Evolutionary conservation across 2,329 filamentous ascomycete species (phyloP).

Genomic region (Tolypocladium pustulatum): DNA sequence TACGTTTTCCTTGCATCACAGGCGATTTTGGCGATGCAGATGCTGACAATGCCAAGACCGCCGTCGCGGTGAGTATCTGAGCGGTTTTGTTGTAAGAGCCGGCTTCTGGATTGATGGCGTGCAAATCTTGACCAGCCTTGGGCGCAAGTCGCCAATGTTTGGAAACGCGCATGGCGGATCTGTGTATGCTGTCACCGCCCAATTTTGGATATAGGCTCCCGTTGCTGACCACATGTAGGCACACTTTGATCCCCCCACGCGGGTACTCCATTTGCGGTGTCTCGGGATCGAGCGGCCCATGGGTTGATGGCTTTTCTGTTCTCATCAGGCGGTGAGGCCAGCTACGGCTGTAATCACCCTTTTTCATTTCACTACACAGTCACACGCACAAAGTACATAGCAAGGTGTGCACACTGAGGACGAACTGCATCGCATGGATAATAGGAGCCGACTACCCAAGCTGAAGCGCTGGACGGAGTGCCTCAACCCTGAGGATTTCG

Average conservation of each 20-base stretch:
- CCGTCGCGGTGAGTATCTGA: conserved; percentile 72
- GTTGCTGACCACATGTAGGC: conserved; percentile 38
- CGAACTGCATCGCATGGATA: neutral
- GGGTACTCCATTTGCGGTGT: conserved; percentile 85
- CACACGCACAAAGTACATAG: neutral
- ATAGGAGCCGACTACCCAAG: neutral
- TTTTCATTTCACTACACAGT: neutral
- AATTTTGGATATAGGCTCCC: neutral
- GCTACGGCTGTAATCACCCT: too few species aligned
- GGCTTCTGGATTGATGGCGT: conserved; percentile 81
- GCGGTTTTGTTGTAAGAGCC: conserved; percentile 74
- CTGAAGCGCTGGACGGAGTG: neutral
- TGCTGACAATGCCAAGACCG: conserved; percentile 49
- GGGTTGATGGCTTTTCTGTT: conserved; percentile 79
- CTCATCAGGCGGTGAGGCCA: conserved; percentile 39
- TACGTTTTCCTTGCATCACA: conserved; percentile 29
- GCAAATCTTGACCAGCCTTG: conserved; percentile 79
- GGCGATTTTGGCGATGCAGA: neutral
- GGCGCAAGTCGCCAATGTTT: conserved; percentile 76
- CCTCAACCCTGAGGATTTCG: neutral
- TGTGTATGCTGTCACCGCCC: conserved; percentile 53
- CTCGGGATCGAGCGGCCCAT: conserved; percentile 67
- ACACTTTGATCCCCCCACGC: conserved; percentile 78
- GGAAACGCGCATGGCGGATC: conserved; percentile 73
- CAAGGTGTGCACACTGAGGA: neutral